Evolutionary conservation across 208 protist species (phyloP), one percentile per base, ranked within the genome.

Genomic region (Acanthamoeba polyphaga): DNA sequence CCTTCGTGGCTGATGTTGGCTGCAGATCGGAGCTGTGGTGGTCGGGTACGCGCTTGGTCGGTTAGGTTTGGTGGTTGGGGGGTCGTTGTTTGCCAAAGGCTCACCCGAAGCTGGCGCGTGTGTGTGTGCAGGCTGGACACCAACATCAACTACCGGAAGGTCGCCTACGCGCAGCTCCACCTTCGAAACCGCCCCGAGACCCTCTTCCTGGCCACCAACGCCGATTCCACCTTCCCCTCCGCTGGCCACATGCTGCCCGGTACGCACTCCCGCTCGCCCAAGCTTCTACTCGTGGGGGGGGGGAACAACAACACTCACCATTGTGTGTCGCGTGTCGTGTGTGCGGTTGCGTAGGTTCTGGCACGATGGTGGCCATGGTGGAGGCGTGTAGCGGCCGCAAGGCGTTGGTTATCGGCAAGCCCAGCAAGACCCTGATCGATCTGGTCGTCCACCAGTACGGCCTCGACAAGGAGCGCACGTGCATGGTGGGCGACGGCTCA

Each of bases 401-500:
- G 89, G 95, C 97, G 13, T 43, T 70, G 29, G 93, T 97, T 8
- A 95, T 97, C 38, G 97, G 97, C 24, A 98, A 98, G 93, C 97
- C 97, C 17, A 84, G 92, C 51, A 87, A 91, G 27, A 72, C 74
- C 9, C 34, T 97, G 58, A 68, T 97, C 2, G 95, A 97, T 87
- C 27, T 95, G 62, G 95, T 98, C 70, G 90, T 96, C 13, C 78
- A 97, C 58, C 95, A 95, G 55, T 95, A 94, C 38, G 89, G 84
- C 43, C 72, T 64, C 15, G 62, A 32, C n/a, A 49, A 27, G 66
- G 34, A 51, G 15, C 32, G 68, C 60, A 97, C 74, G 27, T 82
- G 96, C 49, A 97, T 98, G 94, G 96, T 98, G 24, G 97, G 97
- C 46, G 97, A 98, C 38, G 97, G 17, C 80, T 98, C 9, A 95